These are phyloP conservation scores for Cystobasidium slooffiae DNA, from an alignment of 1,284 basidiomycete genomes.

Conservation along the genomic window DNA sequence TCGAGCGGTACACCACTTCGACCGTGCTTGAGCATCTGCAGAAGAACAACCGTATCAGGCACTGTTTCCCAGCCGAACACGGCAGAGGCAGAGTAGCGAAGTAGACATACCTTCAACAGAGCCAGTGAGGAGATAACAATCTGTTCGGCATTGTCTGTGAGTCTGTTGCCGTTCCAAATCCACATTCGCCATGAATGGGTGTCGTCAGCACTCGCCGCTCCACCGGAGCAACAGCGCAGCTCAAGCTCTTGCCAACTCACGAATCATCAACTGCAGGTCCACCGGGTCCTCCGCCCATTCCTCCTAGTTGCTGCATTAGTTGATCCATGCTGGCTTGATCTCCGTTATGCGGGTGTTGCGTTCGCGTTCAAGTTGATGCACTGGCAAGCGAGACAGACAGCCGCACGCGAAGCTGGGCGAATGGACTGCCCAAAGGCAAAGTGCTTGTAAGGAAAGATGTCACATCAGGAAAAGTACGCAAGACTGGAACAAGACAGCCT, in stretches of 20 bases:
- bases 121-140: slow-evolving; percentile 95
- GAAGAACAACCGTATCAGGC: slow-evolving; percentile 6
- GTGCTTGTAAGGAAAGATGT: neutral
- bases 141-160: slow-evolving; percentile 71
- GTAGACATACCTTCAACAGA: slow-evolving; percentile 75
- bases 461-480: neutral
- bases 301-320: slow-evolving; percentile 42
- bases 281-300: slow-evolving; percentile 25
- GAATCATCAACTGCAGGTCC: slow-evolving; percentile 39
- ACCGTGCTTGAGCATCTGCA: slow-evolving; percentile 98
- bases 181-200: neutral
- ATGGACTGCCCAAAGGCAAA: too few species aligned
- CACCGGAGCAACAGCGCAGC: neutral
- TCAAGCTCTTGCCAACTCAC: neutral
- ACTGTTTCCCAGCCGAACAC: neutral
- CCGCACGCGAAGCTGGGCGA: too few species aligned
- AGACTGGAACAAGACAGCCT: too few species aligned
- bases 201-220: slow-evolving; percentile 14
- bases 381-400: too few species aligned
- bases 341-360: too few species aligned
- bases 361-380: too few species aligned
- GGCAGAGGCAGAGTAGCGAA: neutral
- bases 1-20: slow-evolving; percentile 99
- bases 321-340: slow-evolving; percentile 34
- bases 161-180: slow-evolving; percentile 44